Conservation (phyloP, 208 protist species). For the Trypanosomatidae sp. region DNA sequence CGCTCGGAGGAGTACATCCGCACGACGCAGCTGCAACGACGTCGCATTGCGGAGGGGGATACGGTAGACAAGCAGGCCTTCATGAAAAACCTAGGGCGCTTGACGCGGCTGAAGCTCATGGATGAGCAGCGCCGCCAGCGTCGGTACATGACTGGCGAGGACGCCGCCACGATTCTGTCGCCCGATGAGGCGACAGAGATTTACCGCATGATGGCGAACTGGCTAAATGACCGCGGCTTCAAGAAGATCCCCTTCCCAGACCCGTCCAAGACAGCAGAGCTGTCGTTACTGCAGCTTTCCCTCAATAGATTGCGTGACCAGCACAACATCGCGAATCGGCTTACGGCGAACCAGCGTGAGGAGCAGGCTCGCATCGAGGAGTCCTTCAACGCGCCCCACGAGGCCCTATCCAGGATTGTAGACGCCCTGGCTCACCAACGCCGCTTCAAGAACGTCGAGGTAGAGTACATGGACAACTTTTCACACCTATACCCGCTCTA, state of each 20-base stretch:
- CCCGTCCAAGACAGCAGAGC: slow-evolving; percentile 99
- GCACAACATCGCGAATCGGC: slow-evolving; percentile 98
- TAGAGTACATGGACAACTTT: slow-evolving; percentile 99
- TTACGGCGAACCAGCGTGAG: slow-evolving; percentile 99
- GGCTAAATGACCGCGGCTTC: slow-evolving; percentile 99
- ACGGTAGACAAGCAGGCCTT: slow-evolving; percentile 99
- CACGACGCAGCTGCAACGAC: slow-evolving; percentile 99
- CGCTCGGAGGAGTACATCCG: slow-evolving; percentile 99
- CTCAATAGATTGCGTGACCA: slow-evolving; percentile 99
- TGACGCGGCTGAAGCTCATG: slow-evolving; percentile 99
- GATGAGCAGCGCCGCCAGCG: slow-evolving; percentile 99
- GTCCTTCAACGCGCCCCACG: slow-evolving; percentile 99
- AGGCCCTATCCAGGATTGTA: slow-evolving; percentile 99
- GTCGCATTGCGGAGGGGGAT: slow-evolving; percentile 98
- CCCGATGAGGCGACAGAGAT: slow-evolving; percentile 98
- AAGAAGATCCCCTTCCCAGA: slow-evolving; percentile 99
- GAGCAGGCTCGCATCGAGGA: slow-evolving; percentile 99
- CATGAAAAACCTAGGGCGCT: slow-evolving; percentile 99
- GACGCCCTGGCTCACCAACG: slow-evolving; percentile 98
- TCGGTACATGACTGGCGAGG: slow-evolving; percentile 99
- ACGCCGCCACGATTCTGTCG: slow-evolving; percentile 83
- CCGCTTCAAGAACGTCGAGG: slow-evolving; percentile 98
- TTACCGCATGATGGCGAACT: slow-evolving; percentile 99
- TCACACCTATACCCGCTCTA: slow-evolving; percentile 99
- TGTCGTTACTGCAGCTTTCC: slow-evolving; percentile 99